Conservation (phyloP, 306 rosid species). For the Malus sieversii region DNA sequence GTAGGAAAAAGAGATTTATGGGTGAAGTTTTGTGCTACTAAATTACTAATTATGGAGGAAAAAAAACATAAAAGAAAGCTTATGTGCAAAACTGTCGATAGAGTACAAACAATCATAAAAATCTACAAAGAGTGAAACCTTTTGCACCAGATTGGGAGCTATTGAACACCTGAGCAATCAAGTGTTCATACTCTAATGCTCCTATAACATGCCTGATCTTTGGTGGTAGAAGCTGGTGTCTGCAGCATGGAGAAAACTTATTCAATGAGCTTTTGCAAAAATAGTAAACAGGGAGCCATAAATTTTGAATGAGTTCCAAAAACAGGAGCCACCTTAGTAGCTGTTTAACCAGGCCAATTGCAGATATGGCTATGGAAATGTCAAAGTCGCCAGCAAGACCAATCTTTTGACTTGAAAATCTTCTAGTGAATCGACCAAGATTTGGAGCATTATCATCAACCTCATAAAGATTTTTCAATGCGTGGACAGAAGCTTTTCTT, state of each 20-base stretch:
- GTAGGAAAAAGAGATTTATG: too few species aligned
- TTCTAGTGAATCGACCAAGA: slow-evolving; percentile 80
- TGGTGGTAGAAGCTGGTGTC: slow-evolving; percentile 91
- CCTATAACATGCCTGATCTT: slow-evolving; percentile 94
- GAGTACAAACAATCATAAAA: slow-evolving; percentile 12
- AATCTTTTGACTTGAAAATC: slow-evolving; percentile 89
- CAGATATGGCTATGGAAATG: slow-evolving; percentile 81
- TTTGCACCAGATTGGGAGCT: slow-evolving; percentile 55
- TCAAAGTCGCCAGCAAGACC: slow-evolving; percentile 93
- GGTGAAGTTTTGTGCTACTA: too few species aligned
- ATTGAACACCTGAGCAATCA: slow-evolving; percentile 78
- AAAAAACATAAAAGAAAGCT: too few species aligned
- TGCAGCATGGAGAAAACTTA: slow-evolving; percentile 33
- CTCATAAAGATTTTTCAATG: slow-evolving; percentile 85
- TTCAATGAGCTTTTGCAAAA: slow-evolving; percentile 13
- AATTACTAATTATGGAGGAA: too few species aligned
- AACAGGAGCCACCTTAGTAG: slow-evolving; percentile 49
- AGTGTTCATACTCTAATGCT: slow-evolving; percentile 81
- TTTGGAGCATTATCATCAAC: slow-evolving; percentile 78
- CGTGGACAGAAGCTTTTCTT: slow-evolving; percentile 72
- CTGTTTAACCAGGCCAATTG: slow-evolving; percentile 89
- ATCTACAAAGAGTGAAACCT: slow-evolving; percentile 35
- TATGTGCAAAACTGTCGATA: background rate
- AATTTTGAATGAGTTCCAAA: background rate
- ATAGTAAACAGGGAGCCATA: slow-evolving; percentile 1